Base-by-base conservation (phyloP, 805 yeast species). In the Tetrapisispora namnaoensis region DNA sequence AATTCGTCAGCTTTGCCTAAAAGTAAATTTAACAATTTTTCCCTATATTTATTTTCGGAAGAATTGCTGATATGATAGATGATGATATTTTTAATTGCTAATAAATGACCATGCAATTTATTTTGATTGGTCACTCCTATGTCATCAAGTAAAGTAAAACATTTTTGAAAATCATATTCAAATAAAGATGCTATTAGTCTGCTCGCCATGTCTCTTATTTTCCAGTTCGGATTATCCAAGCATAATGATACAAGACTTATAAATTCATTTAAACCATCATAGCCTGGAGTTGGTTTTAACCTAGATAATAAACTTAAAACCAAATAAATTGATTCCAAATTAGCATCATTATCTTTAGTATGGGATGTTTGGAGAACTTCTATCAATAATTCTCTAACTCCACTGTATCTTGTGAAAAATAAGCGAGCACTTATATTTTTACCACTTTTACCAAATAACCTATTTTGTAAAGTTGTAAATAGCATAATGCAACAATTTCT, bases 401-500 rank as follows among this genome's bases (percentile, higher is more conserved):
- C 76, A 40, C 72, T 71, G 63, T 75, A 86, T 50, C 78, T 76
- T 2, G 82, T 70, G 62, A 91, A 91, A 59, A 91, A 90, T 13
- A 81, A 67, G 44, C 83, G 71, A 0, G 93, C 83, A 24, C 82
- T 73, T 51, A 71, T 51, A 47, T 61, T 63, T 51, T 72, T 71
- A 16, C 68, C 67, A 36, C 55, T 48, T 62, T 75, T 76, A 1
- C 95, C 95, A 66, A 91, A 90, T 5, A 93, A 60, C 51, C 91
- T 74, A 51, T 82, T 83, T 58, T 87, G 93, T 39, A 91, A 66
- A 0, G 95, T 81, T 0, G 95, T 82, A 62, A 89, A 91, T 38
- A 91, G 71, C 98, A 91, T 93, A 18, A 90, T 84, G 0, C 95
- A 88, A 64, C 97, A 87, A 62, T 91, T 91, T 60, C 96, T 74